Evolutionary conservation across 2,329 filamentous ascomycete species (phyloP).

Genomic region (Rutstroemia sp.): DNA sequence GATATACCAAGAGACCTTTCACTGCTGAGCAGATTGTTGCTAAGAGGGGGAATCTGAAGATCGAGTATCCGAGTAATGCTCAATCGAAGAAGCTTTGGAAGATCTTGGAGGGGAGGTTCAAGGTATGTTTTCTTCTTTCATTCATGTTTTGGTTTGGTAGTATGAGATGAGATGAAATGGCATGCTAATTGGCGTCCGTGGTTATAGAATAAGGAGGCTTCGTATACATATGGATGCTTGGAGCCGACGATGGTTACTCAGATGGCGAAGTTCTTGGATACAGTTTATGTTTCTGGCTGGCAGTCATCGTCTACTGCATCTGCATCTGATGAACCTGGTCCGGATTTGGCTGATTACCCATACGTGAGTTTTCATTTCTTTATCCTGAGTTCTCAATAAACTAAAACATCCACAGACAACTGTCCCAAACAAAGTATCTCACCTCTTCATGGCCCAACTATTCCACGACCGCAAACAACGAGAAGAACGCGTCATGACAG

Average conservation of each 20-base stretch:
- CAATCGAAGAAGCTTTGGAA: constrained; percentile 93
- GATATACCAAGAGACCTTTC: constrained; percentile 84
- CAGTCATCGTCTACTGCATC: constrained; percentile 97
- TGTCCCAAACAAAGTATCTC: constrained; percentile 95
- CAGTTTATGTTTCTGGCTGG: constrained; percentile 98
- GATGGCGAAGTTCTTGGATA: constrained; percentile 98
- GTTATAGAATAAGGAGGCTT: constrained; percentile 68
- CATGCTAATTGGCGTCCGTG: constrained; percentile 12
- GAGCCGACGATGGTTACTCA: constrained; percentile 98
- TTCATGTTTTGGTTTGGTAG: background rate
- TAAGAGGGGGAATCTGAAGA: constrained; percentile 85
- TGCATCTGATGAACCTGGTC: constrained; percentile 88
- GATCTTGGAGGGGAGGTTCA: constrained; percentile 79
- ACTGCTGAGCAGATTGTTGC: constrained; percentile 95
- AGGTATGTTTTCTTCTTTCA: constrained; percentile 41
- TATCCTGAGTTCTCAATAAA: background rate
- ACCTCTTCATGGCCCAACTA: constrained; percentile 96
- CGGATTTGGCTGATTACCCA: constrained; percentile 96
- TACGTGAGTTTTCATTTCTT: constrained; percentile 50
- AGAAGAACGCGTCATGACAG: constrained; percentile 76
- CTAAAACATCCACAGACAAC: constrained; percentile 60
- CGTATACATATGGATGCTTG: constrained; percentile 93
- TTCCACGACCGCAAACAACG: constrained; percentile 99
- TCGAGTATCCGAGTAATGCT: constrained; percentile 83
- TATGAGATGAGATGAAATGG: background rate